Base-by-base conservation (phyloP, 768 basidiomycete species). In the Tylopilus vinaceipallidus region DNA sequence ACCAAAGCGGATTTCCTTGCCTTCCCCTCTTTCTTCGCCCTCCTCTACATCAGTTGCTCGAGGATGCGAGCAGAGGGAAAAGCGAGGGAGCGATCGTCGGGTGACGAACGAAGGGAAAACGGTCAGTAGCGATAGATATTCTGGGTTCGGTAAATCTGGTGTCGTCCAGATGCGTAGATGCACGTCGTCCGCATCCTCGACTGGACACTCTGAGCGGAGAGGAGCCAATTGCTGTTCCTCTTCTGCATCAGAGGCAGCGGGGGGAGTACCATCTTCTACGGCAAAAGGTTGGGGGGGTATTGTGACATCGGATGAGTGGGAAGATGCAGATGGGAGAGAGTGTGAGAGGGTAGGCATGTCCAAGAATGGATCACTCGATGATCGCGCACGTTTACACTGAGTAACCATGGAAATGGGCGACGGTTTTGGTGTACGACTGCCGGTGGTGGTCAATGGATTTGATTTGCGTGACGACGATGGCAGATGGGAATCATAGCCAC, bases 61-160 rank as follows among this genome's bases (percentile, higher is more conserved):
- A 52, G 67, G 49, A 56, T 61, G 70, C 30, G 60, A 50, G 17
- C 67, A 50, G 19, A 60, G 65, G 26, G 81, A 75, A 69, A 95
- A 93, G 34, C 91, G 83, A 23, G 88, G 88, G 37, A 88, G 65
- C n/a, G 82, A 62, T 49, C 81, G 77, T 42, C 81, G 75, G 13
- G 86, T 78, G 49, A 94, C 78, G 64, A 90, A 91, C 0, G 83
- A 62, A 13, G 92, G 93, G 68, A 94, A 93, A 22, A 91, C 64
- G 37, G 77, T 76, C 48, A 92, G 71, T 27, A 95, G 75, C 42
- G 76, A 73, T 17, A 83, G 62, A 60, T 79, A 75, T 68, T 95
- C 93, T 33, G 83, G 80, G 65, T 95, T 88, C 34, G 80, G 56
- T 6, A 95, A 74, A 65, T 92, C 82, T 17, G 92, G 89, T 6